These are phyloP conservation scores for Phycomyces nitens DNA, from an alignment of 192 early-diverging fungal genomes.

Conservation along the genomic window DNA sequence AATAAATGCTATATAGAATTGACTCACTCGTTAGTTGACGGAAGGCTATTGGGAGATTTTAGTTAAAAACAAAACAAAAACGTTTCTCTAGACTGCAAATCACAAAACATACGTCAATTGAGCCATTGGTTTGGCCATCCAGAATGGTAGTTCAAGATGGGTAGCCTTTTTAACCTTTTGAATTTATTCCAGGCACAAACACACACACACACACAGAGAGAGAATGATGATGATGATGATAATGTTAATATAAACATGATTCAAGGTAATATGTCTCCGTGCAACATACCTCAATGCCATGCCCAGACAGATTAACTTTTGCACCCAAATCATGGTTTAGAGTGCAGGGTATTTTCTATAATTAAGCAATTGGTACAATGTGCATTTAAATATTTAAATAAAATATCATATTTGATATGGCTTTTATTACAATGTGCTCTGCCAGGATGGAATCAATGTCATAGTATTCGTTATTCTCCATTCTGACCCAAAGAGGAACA, in stretches of 20 bases:
- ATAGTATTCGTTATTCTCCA: slow-evolving; percentile 50
- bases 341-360: slow-evolving; percentile 31
- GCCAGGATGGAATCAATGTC: slow-evolving; percentile 56
- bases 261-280: neutral
- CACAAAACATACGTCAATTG: slow-evolving; percentile 14
- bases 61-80: too few relatives aligned
- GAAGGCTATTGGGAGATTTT: neutral
- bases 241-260: neutral
- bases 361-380: too few relatives aligned
- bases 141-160: slow-evolving; percentile 40
- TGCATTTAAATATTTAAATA: too few relatives aligned
- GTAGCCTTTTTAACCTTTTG: slow-evolving; percentile 19
- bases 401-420: neutral
- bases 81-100: too few relatives aligned
- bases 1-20: neutral
- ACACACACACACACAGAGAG: too few relatives aligned
- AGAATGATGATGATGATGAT: neutral
- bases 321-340: slow-evolving; percentile 18
- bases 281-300: slow-evolving; percentile 28
- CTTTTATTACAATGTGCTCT: slow-evolving; percentile 44
- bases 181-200: neutral
- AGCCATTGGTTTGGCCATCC: slow-evolving; percentile 39
- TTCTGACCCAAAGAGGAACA: neutral
- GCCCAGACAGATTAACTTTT: slow-evolving; percentile 29
- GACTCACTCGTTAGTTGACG: neutral